Conservation (phyloP, 208 protist species). For the Kentomonas sorsogonicus region DNA sequence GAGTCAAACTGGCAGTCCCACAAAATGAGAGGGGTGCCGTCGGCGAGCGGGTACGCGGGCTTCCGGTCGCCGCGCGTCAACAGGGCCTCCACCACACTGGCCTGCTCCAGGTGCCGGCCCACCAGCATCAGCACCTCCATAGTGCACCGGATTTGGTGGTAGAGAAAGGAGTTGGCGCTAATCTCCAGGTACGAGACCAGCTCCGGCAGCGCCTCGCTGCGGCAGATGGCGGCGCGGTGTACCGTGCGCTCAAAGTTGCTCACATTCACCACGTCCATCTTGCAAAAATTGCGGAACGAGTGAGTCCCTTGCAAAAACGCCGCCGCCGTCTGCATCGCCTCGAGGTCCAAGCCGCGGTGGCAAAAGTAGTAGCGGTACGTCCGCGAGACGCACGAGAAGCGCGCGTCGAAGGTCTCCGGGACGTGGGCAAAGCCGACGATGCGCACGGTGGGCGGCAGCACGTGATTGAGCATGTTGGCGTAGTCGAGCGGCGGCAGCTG, state of each 20-base stretch:
- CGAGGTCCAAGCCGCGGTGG: slow-evolving; percentile 72
- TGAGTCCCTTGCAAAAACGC: slow-evolving; percentile 89
- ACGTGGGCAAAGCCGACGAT: slow-evolving; percentile 93
- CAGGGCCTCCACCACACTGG: slow-evolving; percentile 48
- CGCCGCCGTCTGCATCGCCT: slow-evolving; percentile 88
- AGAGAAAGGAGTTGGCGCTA: slow-evolving; percentile 93
- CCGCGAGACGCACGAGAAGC: slow-evolving; percentile 82
- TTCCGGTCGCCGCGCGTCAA: slow-evolving; percentile 70
- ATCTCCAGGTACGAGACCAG: slow-evolving; percentile 87
- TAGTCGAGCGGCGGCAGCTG: slow-evolving; percentile 83
- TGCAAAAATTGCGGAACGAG: slow-evolving; percentile 97
- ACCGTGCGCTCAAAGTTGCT: slow-evolving; percentile 89
- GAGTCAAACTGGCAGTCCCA: slow-evolving; percentile 77
- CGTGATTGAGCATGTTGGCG: slow-evolving; percentile 91
- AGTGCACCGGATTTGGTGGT: slow-evolving; percentile 96
- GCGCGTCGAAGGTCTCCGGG: slow-evolving; percentile 83
- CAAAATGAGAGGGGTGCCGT: slow-evolving; percentile 70
- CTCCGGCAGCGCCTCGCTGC: slow-evolving; percentile 49
- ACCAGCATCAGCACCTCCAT: slow-evolving; percentile 91
- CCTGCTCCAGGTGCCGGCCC: slow-evolving; percentile 63
- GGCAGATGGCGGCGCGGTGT: slow-evolving; percentile 34
- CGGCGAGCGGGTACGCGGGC: slow-evolving; percentile 69
- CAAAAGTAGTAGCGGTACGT: slow-evolving; percentile 92
- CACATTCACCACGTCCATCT: slow-evolving; percentile 93
- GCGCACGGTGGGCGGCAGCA: slow-evolving; percentile 92